A percentile compares a stretch with the other conserved stretches of the same genome.
phyloP scores from a whole-genome alignment of 441 rosid species.

The Adansonia madagascariensis region DNA sequence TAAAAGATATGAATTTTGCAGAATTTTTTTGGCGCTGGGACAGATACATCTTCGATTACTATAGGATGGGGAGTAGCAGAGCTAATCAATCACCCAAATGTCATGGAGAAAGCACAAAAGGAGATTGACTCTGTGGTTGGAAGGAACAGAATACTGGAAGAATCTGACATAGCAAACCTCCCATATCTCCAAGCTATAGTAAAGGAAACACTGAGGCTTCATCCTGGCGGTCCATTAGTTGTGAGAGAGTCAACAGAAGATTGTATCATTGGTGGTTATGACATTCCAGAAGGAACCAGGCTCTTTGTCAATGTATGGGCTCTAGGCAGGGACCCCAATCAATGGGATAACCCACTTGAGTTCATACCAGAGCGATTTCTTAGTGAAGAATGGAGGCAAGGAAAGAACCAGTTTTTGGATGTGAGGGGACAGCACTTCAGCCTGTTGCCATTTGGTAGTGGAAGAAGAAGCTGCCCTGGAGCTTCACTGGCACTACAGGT shows the following conservation, averaged over 20 bases:
- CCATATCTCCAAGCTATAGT: slow-evolving; percentile 58
- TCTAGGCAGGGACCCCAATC: slow-evolving; percentile 55
- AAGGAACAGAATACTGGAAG: slow-evolving; percentile 50
- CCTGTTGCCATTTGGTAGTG: slow-evolving; percentile 63
- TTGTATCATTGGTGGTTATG: slow-evolving; percentile 49
- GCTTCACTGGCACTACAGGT: slow-evolving; percentile 50
- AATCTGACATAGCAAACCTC: slow-evolving; percentile 55
- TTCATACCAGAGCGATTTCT: slow-evolving; percentile 69
- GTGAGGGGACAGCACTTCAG: slow-evolving; percentile 51
- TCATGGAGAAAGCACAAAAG: slow-evolving; percentile 51
- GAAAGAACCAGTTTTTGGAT: slow-evolving; percentile 44
- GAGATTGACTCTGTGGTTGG: slow-evolving; percentile 60
- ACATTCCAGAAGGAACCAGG: slow-evolving; percentile 60
- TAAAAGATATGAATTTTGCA: slow-evolving; percentile 27
- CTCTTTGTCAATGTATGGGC: slow-evolving; percentile 64
- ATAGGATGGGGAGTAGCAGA: slow-evolving; percentile 72
- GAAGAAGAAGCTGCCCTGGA: slow-evolving; percentile 77
- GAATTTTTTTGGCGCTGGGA: slow-evolving; percentile 71
- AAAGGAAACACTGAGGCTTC: slow-evolving; percentile 69
- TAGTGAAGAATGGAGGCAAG: slow-evolving; percentile 37
- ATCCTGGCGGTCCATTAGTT: slow-evolving; percentile 63
- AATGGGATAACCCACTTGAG: slow-evolving; percentile 63
- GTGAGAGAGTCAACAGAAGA: slow-evolving; percentile 59
- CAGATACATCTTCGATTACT: slow-evolving; percentile 64
- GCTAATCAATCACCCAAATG: slow-evolving; percentile 62